Evolutionary conservation across 2,329 filamentous ascomycete species (phyloP).

Genomic region (Exophiala viscosa): DNA sequence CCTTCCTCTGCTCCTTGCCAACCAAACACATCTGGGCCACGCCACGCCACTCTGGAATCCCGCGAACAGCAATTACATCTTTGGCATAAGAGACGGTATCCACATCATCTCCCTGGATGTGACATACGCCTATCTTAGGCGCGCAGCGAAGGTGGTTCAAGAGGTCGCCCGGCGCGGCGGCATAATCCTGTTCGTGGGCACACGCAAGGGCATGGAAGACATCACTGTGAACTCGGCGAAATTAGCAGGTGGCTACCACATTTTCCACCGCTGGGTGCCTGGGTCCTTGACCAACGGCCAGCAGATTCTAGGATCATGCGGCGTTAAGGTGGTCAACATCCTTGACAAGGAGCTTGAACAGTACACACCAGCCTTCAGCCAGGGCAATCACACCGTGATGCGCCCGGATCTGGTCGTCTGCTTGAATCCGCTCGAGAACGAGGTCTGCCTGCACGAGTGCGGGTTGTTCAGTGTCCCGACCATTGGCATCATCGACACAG

Average conservation of each 20-base stretch:
- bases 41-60: conserved; percentile 91
- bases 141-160: conserved; percentile 86
- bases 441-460: conserved; percentile 85
- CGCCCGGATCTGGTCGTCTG: conserved; percentile 89
- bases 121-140: conserved; percentile 83
- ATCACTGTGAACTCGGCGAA: conserved; percentile 77
- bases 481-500: conserved; percentile 90
- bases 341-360: conserved; percentile 61
- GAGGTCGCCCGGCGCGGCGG: conserved; percentile 80
- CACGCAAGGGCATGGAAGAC: conserved; percentile 73
- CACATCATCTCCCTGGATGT: conserved; percentile 91
- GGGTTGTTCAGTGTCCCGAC: conserved; percentile 83
- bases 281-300: conserved; percentile 91
- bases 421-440: conserved; percentile 90
- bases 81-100: conserved; percentile 78
- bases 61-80: conserved; percentile 88
- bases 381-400: conserved; percentile 62
- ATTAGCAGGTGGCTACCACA: conserved; percentile 73
- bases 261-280: conserved; percentile 91
- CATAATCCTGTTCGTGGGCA: conserved; percentile 86
- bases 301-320: conserved; percentile 71
- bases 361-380: conserved; percentile 57
- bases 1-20: conserved; percentile 83
- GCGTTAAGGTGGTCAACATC: conserved; percentile 72
- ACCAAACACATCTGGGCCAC: conserved; percentile 86